phyloP scores from a whole-genome alignment of 306 rosid genomes.

The Erythrophleum fordii region DNA sequence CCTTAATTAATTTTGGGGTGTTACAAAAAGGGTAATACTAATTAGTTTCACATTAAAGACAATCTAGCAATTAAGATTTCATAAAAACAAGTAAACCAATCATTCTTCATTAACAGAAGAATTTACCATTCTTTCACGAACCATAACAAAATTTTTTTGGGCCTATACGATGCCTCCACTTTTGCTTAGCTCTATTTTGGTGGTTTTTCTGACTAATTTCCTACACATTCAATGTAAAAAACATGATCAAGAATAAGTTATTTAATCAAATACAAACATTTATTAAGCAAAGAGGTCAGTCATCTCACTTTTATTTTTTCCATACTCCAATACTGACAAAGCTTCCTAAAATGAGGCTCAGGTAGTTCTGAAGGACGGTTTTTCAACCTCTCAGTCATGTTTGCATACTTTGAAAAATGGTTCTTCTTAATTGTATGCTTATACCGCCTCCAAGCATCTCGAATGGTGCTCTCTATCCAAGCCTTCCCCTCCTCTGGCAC shows the following conservation, averaged over 20 bases:
- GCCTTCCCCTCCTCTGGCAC: no score
- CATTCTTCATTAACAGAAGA: no score
- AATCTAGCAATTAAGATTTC: background rate
- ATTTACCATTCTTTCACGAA: no score
- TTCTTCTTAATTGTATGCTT: background rate
- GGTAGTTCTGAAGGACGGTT: background rate
- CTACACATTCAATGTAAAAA: no score
- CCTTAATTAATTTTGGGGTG: no score
- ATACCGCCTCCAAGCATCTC: background rate
- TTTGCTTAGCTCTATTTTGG: no score
- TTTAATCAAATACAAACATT: background rate
- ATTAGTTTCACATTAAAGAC: no score
- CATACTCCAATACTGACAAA: background rate
- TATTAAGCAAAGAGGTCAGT: background rate
- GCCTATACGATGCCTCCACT: no score
- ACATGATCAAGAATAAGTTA: background rate
- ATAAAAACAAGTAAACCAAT: background rate
- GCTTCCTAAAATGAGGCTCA: background rate
- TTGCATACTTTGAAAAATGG: background rate
- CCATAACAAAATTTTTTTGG: no score
- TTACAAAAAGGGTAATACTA: no score
- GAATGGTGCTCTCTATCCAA: no score
- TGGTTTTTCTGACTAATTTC: no score
- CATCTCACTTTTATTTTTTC: background rate
- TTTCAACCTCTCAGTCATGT: background rate